These are phyloP conservation scores for Hirsutella minnesotensis DNA, from an alignment of 2,329 filamentous ascomycete species.

Conservation along the genomic window DNA sequence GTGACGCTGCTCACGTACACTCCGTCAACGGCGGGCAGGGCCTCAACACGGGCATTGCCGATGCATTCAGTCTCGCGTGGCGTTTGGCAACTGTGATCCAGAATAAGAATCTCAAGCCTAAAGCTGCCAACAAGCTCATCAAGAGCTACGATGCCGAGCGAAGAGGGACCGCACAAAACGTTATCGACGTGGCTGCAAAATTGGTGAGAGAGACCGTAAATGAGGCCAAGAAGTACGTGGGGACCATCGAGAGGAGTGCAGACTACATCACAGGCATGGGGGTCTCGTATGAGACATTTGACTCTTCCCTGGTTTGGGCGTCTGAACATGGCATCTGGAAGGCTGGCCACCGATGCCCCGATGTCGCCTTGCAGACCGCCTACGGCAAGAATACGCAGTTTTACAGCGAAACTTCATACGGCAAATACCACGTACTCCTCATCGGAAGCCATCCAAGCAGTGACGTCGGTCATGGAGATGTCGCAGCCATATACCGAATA, in stretches of 20 bases:
- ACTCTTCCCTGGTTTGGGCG: constrained; percentile 20
- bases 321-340: constrained; percentile 23
- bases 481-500: constrained; percentile 3
- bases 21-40: constrained; percentile 45
- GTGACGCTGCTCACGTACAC: constrained; percentile 46
- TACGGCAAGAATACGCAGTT: constrained; percentile 12
- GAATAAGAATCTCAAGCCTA: constrained; percentile 10
- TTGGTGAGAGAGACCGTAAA: constrained; percentile 31
- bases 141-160: constrained; percentile 32
- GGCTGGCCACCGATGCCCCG: constrained; percentile 25
- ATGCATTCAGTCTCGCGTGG: constrained; percentile 44
- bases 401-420: constrained; percentile 20
- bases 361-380: constrained; percentile 15
- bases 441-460: constrained; percentile 6
- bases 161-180: constrained; percentile 27
- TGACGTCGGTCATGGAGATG: constrained; percentile 2
- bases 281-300: constrained; percentile 23
- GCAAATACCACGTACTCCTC: constrained; percentile 17
- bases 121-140: constrained; percentile 17
- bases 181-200: constrained; percentile 33
- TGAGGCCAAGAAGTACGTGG: constrained; percentile 33
- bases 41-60: constrained; percentile 45
- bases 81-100: constrained; percentile 26
- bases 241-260: constrained; percentile 33
- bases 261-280: constrained; percentile 23